Evolutionary conservation across 169 alveolate species (phyloP), one percentile per base, ranked within the genome.

Genomic region (Plasmodium reichenowi): DNA sequence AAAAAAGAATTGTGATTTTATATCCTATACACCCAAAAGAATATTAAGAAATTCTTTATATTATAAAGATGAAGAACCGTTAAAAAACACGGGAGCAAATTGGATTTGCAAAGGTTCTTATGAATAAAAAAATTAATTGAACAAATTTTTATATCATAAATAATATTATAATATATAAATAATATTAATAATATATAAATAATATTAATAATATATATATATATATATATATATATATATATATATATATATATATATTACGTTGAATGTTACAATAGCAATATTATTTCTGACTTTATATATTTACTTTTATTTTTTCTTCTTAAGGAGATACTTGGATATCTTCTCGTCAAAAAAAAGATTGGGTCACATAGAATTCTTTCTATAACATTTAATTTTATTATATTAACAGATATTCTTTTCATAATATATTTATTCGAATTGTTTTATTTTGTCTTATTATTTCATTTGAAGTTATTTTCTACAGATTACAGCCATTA

Each of bases 291-390:
- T 32, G 8, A 1, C 4, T 60, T 17, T 6, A 20, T 6, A 22
- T 15, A 60, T 60, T 60, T 60, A 60, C 24, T 60, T 17, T 22
- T 60, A 60, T 60, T 64, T 68, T 6, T 71, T 52, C 20, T 48
- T 8, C 43, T 66, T 45, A 78, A 78, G 89, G 89, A 48, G 52
- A 78, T 15, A 78, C 54, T 59, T 78, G 89, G 89, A 59, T 78
- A 6, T 29, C n/a, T 71, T 24, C 89, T 64, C 89, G 78, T 12
- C 89, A 75, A 43, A 64, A 70, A 71, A 78, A 78, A 59, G 64
- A 64, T 43, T 78, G 89, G 89, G 89, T 78, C 48, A 26, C 13
- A 10, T 24, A 58, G n/a, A 13, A 2, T 64, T 7, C 59, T 76
- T 8, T 74, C 62, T 10, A 32, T 20, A 70, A 15, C 43, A 17